A percentile compares a stretch with the other conserved stretches of the same genome.
phyloP scores from a whole-genome alignment of 2,329 filamentous ascomycete species.

The Diaporthe ampelina region DNA sequence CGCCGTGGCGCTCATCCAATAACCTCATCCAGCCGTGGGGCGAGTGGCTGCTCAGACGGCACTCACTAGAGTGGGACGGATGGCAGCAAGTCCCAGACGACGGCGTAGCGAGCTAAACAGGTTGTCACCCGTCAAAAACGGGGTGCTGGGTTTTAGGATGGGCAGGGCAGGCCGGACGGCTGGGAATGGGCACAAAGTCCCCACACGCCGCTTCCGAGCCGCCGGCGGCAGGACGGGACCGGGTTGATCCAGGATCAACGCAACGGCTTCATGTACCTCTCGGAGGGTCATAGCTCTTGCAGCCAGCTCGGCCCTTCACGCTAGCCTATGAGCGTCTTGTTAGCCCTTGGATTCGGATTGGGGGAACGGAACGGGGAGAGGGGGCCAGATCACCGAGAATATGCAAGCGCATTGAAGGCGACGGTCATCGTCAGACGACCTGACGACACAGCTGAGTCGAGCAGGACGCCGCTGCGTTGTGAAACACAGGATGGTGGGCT shows the following conservation, averaged over 20 bases:
- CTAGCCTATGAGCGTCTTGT: not conserved
- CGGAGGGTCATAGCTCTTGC: slow-evolving; percentile 19
- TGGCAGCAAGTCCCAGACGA: slow-evolving; percentile 13
- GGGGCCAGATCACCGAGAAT: not conserved
- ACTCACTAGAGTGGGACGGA: slow-evolving; percentile 15
- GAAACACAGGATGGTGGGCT: slow-evolving; percentile 22
- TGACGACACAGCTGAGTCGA: slow-evolving; percentile 12
- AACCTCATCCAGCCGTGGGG: not conserved
- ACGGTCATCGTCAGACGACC: slow-evolving; percentile 5
- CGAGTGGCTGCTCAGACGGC: slow-evolving; percentile 3
- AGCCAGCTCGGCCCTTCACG: not conserved
- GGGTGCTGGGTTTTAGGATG: slow-evolving; percentile 31
- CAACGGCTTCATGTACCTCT: slow-evolving; percentile 4
- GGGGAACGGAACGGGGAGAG: not conserved
- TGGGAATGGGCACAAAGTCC: not conserved
- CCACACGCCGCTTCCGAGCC: slow-evolving; percentile 27
- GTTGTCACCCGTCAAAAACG: slow-evolving; percentile 31
- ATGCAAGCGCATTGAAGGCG: slow-evolving; percentile 1
- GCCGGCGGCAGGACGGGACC: slow-evolving; percentile 26
- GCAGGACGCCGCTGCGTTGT: not conserved
- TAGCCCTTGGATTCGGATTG: not conserved
- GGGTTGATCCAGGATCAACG: not conserved
- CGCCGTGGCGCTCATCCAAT: slow-evolving; percentile 21
- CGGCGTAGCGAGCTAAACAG: slow-evolving; percentile 16
- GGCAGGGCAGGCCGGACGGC: slow-evolving; percentile 1